phyloP scores from a whole-genome alignment of 495 filamentous ascomycete genomes.

The Cercophora newfieldiana region DNA sequence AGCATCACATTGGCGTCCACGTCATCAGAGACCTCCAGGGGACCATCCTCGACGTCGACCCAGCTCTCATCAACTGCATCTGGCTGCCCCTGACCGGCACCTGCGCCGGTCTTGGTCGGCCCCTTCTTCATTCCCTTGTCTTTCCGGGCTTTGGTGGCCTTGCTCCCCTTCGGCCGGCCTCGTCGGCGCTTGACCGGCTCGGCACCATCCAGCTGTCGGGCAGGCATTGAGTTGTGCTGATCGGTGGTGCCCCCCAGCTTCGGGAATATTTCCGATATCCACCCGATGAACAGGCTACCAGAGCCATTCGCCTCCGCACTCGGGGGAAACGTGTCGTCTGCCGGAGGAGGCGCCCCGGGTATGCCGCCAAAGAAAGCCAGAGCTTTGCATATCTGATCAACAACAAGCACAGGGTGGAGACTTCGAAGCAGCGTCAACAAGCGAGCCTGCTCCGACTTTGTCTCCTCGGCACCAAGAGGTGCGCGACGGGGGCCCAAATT shows the following conservation, averaged over 20 bases:
- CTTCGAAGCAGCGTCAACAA: conserved; percentile 54
- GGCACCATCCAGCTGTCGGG: conserved; percentile 24
- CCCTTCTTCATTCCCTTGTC: conserved; percentile 54
- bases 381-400: conserved; percentile 59
- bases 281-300: conserved; percentile 57
- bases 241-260: conserved; percentile 35
- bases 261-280: conserved; percentile 60
- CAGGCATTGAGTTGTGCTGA: conserved; percentile 26
- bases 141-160: conserved; percentile 48
- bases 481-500: conserved; percentile 13
- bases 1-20: conserved; percentile 32
- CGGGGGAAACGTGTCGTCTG: conserved; percentile 52
- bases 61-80: conserved; percentile 27
- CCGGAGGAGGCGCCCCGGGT: conserved; percentile 54
- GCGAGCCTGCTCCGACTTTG: conserved; percentile 56
- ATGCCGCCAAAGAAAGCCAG: conserved; percentile 60
- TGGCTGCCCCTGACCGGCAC: not conserved
- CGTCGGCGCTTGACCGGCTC: conserved; percentile 41
- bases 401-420: conserved; percentile 52
- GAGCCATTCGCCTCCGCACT: conserved; percentile 56
- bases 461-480: conserved; percentile 47
- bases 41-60: conserved; percentile 31
- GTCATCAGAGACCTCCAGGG: conserved; percentile 18
- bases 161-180: conserved; percentile 54
- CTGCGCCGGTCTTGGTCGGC: conserved; percentile 18